Evolutionary conservation across 2,329 filamentous ascomycete species (phyloP), one percentile per base, ranked within the genome.

Genomic region (Corynespora cassiicola): DNA sequence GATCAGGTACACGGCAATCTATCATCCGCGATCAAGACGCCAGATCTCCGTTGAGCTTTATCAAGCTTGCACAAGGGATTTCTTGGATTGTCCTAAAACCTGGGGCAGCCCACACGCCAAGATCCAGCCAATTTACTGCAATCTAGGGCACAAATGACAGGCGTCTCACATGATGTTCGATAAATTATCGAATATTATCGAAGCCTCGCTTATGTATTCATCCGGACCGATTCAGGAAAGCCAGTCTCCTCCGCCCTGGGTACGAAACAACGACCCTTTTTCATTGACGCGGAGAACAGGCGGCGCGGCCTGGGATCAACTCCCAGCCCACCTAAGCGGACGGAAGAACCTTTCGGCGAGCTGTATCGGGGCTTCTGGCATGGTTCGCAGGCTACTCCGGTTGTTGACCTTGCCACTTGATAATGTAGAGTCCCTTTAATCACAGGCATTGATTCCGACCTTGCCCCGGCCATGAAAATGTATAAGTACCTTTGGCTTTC

Each of bases 161-260:
- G 15, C 22, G 36, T 36, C 39, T 42, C 49, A 53, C 29, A 41
- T 50, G 40, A 45, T n/a, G n/a, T n/a, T n/a, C n/a, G n/a, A n/a
- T n/a, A n/a, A n/a, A n/a, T n/a, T n/a, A n/a, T n/a, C n/a, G n/a
- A n/a, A n/a, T 31, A 45, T 41, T 28, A 37, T 39, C 18, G 30
- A 46, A 41, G 6, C 15, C 40, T 36, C 41, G 14, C 36, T n/a
- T 41, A 37, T 6, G 16, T 33, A 26, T 36, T 30, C 36, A 32
- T 39, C 40, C 42, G 40, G 35, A 30, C 45, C 34, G 36, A 42
- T 48, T 27, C 25, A 7, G 24, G 17, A n/a, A 17, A 28, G 12
- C 18, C 7, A 8, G 11, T 7, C 14, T 25, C 36, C 36, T 24
- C 19, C 30, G 12, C 12, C 23, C 19, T 24, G 27, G 34, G 24